Evolutionary conservation across 1,139 yeast species (phyloP).

Genomic region (Saccharomycopsis hybrid): DNA sequence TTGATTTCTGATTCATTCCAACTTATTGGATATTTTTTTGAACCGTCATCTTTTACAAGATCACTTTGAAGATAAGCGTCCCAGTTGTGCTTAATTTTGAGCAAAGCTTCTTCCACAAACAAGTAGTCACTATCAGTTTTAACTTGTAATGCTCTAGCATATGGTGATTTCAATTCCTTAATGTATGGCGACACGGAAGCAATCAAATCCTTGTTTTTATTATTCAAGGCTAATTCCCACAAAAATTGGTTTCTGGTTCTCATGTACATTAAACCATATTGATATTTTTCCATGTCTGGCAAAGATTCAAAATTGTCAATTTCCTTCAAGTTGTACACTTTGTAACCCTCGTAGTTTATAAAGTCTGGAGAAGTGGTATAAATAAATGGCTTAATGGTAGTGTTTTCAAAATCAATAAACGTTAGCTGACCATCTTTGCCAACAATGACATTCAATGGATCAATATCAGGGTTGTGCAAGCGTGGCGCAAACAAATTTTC

Average conservation of each 20-base stretch:
- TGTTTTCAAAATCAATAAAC: slow-evolving; percentile 76
- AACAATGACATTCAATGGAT: slow-evolving; percentile 77
- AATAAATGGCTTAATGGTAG: slow-evolving; percentile 74
- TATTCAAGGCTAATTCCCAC: slow-evolving; percentile 76
- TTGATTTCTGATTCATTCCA: slow-evolving; percentile 49
- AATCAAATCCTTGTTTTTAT: slow-evolving; percentile 55
- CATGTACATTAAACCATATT: slow-evolving; percentile 77
- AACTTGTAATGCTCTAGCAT: slow-evolving; percentile 56
- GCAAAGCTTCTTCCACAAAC: slow-evolving; percentile 57
- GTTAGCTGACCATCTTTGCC: slow-evolving; percentile 36
- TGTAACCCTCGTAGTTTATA: slow-evolving; percentile 81
- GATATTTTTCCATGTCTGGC: slow-evolving; percentile 67
- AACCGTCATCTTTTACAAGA: slow-evolving; percentile 37
- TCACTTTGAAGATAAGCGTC: slow-evolving; percentile 58
- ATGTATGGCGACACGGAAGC: slow-evolving; percentile 76
- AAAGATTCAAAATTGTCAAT: slow-evolving; percentile 65
- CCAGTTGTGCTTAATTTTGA: slow-evolving; percentile 75
- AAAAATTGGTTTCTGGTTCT: slow-evolving; percentile 87
- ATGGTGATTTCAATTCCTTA: slow-evolving; percentile 60
- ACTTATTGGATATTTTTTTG: slow-evolving; percentile 51
- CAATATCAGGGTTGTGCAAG: slow-evolving; percentile 74
- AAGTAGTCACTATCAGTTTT: slow-evolving; percentile 59
- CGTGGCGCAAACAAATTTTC: slow-evolving; percentile 66
- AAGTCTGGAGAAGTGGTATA: slow-evolving; percentile 75
- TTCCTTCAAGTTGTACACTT: slow-evolving; percentile 64